Evolutionary conservation across 2,329 filamentous ascomycete species (phyloP), one percentile per base, ranked within the genome.

Genomic region (Aspergillus sp.): DNA sequence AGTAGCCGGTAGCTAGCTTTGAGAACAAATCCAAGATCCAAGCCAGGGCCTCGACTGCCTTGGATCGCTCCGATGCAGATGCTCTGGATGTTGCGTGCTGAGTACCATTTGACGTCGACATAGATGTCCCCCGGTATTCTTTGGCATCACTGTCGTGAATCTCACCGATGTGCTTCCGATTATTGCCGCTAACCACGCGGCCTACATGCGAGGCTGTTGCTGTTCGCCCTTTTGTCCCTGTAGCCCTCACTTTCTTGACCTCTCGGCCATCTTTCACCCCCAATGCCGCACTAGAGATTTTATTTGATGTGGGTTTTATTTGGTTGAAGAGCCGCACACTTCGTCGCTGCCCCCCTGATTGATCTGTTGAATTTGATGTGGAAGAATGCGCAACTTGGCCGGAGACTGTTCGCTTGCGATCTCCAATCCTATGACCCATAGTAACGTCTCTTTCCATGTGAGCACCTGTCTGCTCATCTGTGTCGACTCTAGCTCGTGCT

Each of bases 391-490:
- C 76, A 44, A 81, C 78, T 65, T 96, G 91, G 4, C 93, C 93
- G 41, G 93, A 96, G n/a, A 96, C 85, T 1, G 92, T 97, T 65
- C 93, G 87, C 77, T 97, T 98, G 72, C 92, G 86, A 59, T 93
- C 90, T 14, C 81, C 73, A 61, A 61, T 79, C 64, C 62, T 76
- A 54, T 69, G 65, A 50, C 67, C 69, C 52, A 67, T 67, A 37
- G 67, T 65, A 35, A 67, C 50, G 25, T 75, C 73, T 51, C 67
- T 68, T 35, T 75, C 69, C 15, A 65, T 60, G 47, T 70, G 70
- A n/a, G 63, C 64, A 25, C 68, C 41, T n/a, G 63, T 45, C 61
- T 56, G 78, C 67, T 77, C 79, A 70, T 75, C 78, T 27, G 70
- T 54, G 33, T 76, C 74, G 15, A 67, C 66, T 61, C 72, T 75